Evolutionary conservation across 768 basidiomycete genomes (phyloP).

Genomic region (Suillus sp.): DNA sequence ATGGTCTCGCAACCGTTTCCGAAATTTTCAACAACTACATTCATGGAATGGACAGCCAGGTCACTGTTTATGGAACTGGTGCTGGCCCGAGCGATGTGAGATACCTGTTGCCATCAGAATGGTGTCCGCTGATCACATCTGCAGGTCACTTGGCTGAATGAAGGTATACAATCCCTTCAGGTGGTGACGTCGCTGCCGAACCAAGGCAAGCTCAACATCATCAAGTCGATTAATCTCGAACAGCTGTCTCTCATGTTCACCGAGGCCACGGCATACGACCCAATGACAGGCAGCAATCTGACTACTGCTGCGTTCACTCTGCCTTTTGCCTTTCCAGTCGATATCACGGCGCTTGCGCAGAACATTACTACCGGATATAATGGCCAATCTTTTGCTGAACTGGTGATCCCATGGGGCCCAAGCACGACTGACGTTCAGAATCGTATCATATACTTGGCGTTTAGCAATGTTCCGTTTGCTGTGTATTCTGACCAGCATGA

Average conservation of each 20-base stretch:
- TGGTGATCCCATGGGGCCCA: slow-evolving; percentile 59
- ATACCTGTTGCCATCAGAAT: not conserved
- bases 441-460: slow-evolving; percentile 62
- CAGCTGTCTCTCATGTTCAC: slow-evolving; percentile 63
- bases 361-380: slow-evolving; percentile 55
- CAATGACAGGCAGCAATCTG: slow-evolving; percentile 57
- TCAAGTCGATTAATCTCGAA: slow-evolving; percentile 63
- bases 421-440: slow-evolving; percentile 61
- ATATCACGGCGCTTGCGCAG: slow-evolving; percentile 63
- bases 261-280: slow-evolving; percentile 54
- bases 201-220: slow-evolving; percentile 59
- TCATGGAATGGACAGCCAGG: slow-evolving; percentile 61
- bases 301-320: slow-evolving; percentile 66
- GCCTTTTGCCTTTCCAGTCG: slow-evolving; percentile 70
- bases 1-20: slow-evolving; percentile 61
- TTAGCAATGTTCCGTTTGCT: slow-evolving; percentile 60
- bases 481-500: slow-evolving; percentile 50
- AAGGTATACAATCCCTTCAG: slow-evolving; percentile 64
- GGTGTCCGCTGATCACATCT: slow-evolving; percentile 12
- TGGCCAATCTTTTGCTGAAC: slow-evolving; percentile 57
- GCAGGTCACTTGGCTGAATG: slow-evolving; percentile 72
- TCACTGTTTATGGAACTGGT: slow-evolving; percentile 59
- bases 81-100: slow-evolving; percentile 60
- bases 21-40: slow-evolving; percentile 72
- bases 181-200: slow-evolving; percentile 65